Conservation (phyloP, 495 filamentous ascomycete genomes). For the Hypoxylon crocopeplum region DNA sequence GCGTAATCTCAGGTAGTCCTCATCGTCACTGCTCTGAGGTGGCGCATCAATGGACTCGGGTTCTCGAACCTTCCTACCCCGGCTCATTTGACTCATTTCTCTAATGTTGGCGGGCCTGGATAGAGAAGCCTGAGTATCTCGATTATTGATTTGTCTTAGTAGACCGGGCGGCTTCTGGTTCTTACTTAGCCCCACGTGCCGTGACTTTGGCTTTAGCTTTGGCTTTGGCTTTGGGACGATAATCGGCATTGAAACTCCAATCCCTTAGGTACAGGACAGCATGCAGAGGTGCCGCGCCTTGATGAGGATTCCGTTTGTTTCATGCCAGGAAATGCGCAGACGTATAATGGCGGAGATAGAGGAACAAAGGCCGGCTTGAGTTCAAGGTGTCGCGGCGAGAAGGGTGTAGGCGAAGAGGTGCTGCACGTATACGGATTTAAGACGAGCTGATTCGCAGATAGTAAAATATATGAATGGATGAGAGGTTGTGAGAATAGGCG, state of each 20-base stretch:
- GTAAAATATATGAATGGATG: constrained; percentile 1
- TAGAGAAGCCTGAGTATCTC: background rate
- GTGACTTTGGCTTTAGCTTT: too few relatives aligned
- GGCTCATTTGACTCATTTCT: background rate
- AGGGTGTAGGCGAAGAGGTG: too few relatives aligned
- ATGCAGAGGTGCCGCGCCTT: background rate
- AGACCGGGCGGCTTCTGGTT: constrained; percentile 13
- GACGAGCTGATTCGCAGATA: too few relatives aligned
- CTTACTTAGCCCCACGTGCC: constrained; percentile 20
- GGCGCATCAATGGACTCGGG: constrained; percentile 32
- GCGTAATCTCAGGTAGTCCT: constrained; percentile 5
- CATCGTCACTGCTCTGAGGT: constrained; percentile 35
- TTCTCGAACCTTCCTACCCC: constrained; percentile 6
- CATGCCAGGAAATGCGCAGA: too few relatives aligned
- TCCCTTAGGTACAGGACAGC: background rate
- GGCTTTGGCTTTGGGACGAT: too few relatives aligned
- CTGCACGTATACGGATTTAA: too few relatives aligned
- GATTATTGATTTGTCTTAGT: constrained; percentile 10
- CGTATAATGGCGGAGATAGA: too few relatives aligned
- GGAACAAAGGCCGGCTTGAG: too few relatives aligned
- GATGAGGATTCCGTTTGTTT: background rate
- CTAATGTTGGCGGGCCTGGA: constrained; percentile 4
- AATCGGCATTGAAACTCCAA: constrained; percentile 7
- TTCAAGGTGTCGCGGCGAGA: too few relatives aligned
- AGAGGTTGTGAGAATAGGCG: too few relatives aligned